These are phyloP conservation scores for Syzygium syzygioides DNA, from an alignment of 441 rosid species.

Conservation along the genomic window DNA sequence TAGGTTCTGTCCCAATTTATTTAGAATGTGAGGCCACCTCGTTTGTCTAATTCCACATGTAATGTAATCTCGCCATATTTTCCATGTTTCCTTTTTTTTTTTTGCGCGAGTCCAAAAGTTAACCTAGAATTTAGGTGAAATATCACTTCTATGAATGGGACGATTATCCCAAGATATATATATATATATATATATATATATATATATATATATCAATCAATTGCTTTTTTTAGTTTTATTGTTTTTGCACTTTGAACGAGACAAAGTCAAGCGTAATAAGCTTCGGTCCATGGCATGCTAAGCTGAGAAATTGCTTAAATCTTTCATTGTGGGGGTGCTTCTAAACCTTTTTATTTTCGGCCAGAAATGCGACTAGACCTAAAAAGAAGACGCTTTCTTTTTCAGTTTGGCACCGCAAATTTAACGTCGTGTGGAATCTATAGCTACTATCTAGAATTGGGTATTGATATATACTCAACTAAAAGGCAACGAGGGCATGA, in stretches of 20 bases:
- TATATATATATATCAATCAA: background rate
- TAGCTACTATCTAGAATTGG: background rate
- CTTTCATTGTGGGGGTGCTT: background rate
- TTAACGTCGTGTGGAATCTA: background rate
- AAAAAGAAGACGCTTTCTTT: background rate
- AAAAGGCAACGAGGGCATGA: background rate
- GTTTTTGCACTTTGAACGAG: background rate
- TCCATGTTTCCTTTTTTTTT: background rate
- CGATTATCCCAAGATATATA: background rate
- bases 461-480: background rate
- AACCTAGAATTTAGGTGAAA: background rate
- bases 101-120: background rate
- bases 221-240: background rate
- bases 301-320: background rate
- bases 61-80: background rate
- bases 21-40: rapidly evolving
- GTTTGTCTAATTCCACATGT: background rate
- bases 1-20: background rate
- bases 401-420: background rate
- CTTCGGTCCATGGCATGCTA: background rate
- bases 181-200: background rate
- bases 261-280: background rate
- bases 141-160: background rate
- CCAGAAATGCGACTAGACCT: background rate
- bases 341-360: background rate